Base-by-base conservation (phyloP, 2,329 filamentous ascomycete genomes). In the Aspergillus awamori region DNA sequence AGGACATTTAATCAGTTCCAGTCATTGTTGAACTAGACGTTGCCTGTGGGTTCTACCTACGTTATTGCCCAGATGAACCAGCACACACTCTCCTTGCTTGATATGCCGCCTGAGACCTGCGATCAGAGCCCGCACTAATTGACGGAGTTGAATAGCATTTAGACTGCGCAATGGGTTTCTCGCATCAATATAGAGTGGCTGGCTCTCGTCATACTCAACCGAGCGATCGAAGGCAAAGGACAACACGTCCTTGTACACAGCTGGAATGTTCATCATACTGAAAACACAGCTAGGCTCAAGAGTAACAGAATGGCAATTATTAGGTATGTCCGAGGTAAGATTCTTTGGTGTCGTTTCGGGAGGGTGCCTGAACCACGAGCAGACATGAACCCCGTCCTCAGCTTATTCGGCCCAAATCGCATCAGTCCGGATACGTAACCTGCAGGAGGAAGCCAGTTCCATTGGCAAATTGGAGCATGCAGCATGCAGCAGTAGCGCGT, bases 161-260 rank as follows among this genome's bases (percentile, higher is more conserved):
- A 76, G 58, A 5, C 60, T 69, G 41, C 64, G 61, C 1, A 63
- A 59, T 2, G 71, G 64, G 52, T 74, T 59, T 39, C 64, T 63
- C 5, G 74, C 71, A 52, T 77, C 73, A 48, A 77, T 69, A 47
- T 72, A 74, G 24, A 77, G 59, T 15, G 69, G 72, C 57, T 64
- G 66, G 22, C 67, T 33, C 13, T 64, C 57, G 52, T 72, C 69
- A 55, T 69, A 73, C n/a, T 57, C 28, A n/a, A 57, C 57, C 17
- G 68, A 60, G 26, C 65, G 63, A 39, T 63, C 65, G 57, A 76
- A 72, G 3, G 69, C 69, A 65, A 74, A 77, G 11, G 53, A 47
- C n/a, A 56, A 17, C n/a, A 51, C 47, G n/a, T 51, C 47, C 17
- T 51, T 26, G 17, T 30, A 1, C 28, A 17, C 15, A n/a, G 47